Percentiles rank a stretch among this genome's conserved stretches.
These are phyloP conservation scores for Podospora tetraspora DNA, from an alignment of 495 filamentous ascomycete genomes.

Conservation along the genomic window DNA sequence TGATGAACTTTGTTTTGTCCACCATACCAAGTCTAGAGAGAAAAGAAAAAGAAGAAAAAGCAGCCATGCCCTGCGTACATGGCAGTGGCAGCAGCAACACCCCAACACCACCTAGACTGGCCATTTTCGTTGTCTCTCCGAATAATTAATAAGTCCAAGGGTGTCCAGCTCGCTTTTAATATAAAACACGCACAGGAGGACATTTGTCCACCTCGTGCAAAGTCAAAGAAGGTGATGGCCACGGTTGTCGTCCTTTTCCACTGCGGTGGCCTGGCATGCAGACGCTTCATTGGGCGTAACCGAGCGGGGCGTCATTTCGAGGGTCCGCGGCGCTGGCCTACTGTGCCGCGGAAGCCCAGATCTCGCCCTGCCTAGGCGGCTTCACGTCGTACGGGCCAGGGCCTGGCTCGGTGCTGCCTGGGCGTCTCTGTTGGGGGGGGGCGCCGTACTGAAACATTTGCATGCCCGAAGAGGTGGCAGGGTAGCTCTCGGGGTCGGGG, in stretches of 20 bases:
- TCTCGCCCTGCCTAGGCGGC: conserved; percentile 29
- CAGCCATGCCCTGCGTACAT: background rate
- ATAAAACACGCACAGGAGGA: conserved; percentile 17
- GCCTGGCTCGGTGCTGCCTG: conserved; percentile 65
- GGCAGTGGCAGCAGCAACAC: background rate
- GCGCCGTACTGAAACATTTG: conserved; percentile 59
- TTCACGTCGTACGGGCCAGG: conserved; percentile 49
- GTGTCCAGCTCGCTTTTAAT: conserved; percentile 29
- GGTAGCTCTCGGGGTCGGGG: conserved; percentile 60
- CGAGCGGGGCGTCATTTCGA: background rate
- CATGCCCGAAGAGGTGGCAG: conserved; percentile 50
- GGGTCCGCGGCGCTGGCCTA: conserved; percentile 12
- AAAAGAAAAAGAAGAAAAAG: conserved; percentile 5
- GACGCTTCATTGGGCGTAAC: background rate
- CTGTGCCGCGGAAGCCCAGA: conserved; percentile 34
- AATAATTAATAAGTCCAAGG: conserved; percentile 25
- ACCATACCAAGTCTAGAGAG: background rate
- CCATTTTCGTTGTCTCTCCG: background rate
- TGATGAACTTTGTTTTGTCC: background rate
- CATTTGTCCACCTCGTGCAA: background rate
- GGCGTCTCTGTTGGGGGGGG: conserved; percentile 50
- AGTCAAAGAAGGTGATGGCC: background rate
- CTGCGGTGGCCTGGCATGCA: background rate
- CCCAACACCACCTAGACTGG: background rate
- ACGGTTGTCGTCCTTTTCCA: background rate